Conservation (phyloP, 2,329 filamentous ascomycete species). For the Torrubiella hemipterigena region DNA sequence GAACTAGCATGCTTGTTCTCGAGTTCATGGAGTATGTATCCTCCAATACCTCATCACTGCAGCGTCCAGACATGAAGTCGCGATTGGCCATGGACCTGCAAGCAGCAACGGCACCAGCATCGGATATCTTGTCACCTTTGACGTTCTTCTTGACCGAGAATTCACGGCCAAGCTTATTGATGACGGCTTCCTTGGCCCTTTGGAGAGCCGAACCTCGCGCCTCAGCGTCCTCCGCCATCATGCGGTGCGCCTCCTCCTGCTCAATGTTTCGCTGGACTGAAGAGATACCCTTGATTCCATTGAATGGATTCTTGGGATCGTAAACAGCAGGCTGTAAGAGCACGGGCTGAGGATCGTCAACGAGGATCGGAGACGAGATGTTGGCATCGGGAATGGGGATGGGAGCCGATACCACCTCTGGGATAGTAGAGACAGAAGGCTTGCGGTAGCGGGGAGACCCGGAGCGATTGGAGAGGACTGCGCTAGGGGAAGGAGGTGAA, state of each 20-base stretch:
- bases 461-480: too few relatives aligned
- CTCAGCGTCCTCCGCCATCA: conserved; percentile 44
- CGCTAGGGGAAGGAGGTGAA: too few relatives aligned
- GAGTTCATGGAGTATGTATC: conserved; percentile 36
- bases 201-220: conserved; percentile 42
- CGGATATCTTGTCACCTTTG: conserved; percentile 17
- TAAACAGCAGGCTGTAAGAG: conserved; percentile 46
- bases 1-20: conserved; percentile 42
- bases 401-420: too few relatives aligned
- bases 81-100: conserved; percentile 18
- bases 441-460: too few relatives aligned
- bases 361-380: conserved; percentile 39
- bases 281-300: conserved; percentile 36
- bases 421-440: too few relatives aligned
- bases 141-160: conserved; percentile 23
- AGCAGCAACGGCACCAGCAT: conserved; percentile 17
- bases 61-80: conserved; percentile 16
- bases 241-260: conserved; percentile 41
- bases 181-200: conserved; percentile 47
- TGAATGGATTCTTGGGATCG: conserved; percentile 23
- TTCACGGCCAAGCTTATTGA: conserved; percentile 45
- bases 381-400: conserved; percentile 19
- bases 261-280: conserved; percentile 46
- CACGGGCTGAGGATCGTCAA: conserved; percentile 34
- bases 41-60: conserved; percentile 23